A percentile compares a stretch with the other conserved stretches of the same genome.
phyloP scores from a whole-genome alignment of 2,329 filamentous ascomycete species.

The Aspergillus aculeatinus region DNA sequence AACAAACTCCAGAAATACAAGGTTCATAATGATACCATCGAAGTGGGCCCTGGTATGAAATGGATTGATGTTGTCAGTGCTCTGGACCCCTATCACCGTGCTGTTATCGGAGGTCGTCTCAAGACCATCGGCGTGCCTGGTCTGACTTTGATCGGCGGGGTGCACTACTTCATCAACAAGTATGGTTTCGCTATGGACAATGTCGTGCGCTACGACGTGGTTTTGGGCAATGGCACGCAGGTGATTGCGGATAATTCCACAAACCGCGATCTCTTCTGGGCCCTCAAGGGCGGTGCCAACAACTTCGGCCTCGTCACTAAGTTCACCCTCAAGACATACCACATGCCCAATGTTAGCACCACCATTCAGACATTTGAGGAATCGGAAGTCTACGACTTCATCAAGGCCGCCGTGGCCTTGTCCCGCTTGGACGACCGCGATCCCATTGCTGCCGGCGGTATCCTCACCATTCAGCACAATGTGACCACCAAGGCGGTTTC shows the following conservation, averaged over 20 bases:
- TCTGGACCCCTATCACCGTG: constrained; percentile 25
- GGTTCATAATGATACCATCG: constrained; percentile 25
- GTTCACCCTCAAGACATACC: constrained; percentile 22
- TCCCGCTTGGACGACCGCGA: constrained; percentile 20
- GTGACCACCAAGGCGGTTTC: constrained; percentile 23
- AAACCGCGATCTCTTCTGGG: constrained; percentile 5
- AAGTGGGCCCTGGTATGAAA: constrained; percentile 26
- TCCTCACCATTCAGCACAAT: constrained; percentile 33
- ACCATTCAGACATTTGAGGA: constrained; percentile 36
- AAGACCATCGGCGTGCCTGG: constrained; percentile 39
- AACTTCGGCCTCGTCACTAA: constrained; percentile 13
- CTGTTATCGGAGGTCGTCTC: constrained; percentile 33
- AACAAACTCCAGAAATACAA: constrained; percentile 20
- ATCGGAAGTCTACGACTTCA: constrained; percentile 22
- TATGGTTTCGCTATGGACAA: constrained; percentile 32
- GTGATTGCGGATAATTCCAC: not conserved
- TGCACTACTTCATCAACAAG: constrained; percentile 33
- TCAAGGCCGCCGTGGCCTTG: constrained; percentile 30
- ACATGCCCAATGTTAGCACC: constrained; percentile 29
- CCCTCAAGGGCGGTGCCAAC: constrained; percentile 10
- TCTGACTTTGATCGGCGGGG: constrained; percentile 36
- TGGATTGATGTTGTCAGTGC: constrained; percentile 34
- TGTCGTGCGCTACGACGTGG: constrained; percentile 4
- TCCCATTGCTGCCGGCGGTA: constrained; percentile 31
- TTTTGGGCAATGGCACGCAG: constrained; percentile 4